Base-by-base conservation (phyloP, 768 basidiomycete species). In the Agaricus subrufescens region DNA sequence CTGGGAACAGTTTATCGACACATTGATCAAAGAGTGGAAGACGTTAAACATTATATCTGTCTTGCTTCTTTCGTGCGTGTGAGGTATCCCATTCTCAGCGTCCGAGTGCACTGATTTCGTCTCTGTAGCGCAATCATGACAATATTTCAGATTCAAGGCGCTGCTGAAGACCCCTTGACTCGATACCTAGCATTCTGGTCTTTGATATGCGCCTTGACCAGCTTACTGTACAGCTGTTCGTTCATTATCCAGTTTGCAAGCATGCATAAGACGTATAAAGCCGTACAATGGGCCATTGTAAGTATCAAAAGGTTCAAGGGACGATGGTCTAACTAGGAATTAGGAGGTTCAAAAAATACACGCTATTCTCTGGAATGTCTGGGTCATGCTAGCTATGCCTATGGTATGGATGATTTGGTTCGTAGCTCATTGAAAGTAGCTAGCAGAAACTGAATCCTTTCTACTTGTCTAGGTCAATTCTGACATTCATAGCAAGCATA, bases 331-430 rank as follows among this genome's bases (percentile, higher is more conserved):
- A 19, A 19, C 19, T 19, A 19, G 19, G 19, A 19, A 19, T 19
- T 19, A 84, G 82, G 84, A 86, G 62, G 78, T 83, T 2, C 75
- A 78, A 45, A 69, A 62, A 38, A 54, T 59, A 1, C 60, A 60
- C 23, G 60, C 65, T 8, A 62, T 67, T 29, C 70, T 65, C 60
- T 73, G 85, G 85, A 87, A 87, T 56, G 79, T 85, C 19, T 84
- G 85, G 84, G 77, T 85, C 1, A 57, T 86, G 19, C 69, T 86
- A 26, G 80, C 83, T 0, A 77, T 83, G 71, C 85, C 85, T 0
- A 79, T 75, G 1, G 61, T 84, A 23, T 86, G 83, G 82, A 75
- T 85, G 31, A 73, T 81, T 4, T 86, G 83, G 83, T 81, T 49
- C 15, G 65, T 50, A 9, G 19, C 31, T 37, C 7, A 4, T 2